A percentile compares a stretch with the other conserved stretches of the same genome.
Evolutionary conservation across 768 basidiomycete species (phyloP).

Genomic region (Auricularia heimuer): DNA sequence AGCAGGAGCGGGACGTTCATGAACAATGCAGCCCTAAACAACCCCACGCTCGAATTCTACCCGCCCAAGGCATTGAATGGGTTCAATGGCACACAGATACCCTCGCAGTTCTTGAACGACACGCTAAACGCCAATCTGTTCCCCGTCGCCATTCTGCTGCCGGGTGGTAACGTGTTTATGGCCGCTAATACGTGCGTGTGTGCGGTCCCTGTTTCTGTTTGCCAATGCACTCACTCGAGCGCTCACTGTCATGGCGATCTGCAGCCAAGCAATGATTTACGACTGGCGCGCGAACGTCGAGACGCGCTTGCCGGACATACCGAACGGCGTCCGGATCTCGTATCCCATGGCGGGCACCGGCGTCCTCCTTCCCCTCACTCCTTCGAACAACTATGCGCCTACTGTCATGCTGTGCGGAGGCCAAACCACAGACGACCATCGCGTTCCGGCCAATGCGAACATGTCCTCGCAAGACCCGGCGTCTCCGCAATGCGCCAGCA

Average conservation of each 20-base stretch:
- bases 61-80: constrained; percentile 68
- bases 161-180: constrained; percentile 61
- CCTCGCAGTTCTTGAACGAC: constrained; percentile 51
- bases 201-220: not conserved
- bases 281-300: constrained; percentile 61
- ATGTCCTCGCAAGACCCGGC: constrained; percentile 67
- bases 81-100: constrained; percentile 56
- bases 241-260: constrained; percentile 5
- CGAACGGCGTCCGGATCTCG: constrained; percentile 70
- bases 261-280: constrained; percentile 61
- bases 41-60: constrained; percentile 74
- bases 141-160: constrained; percentile 63
- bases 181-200: constrained; percentile 48
- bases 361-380: constrained; percentile 60
- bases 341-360: constrained; percentile 76
- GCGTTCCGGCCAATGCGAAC: constrained; percentile 40
- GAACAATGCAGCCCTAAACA: constrained; percentile 70
- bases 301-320: constrained; percentile 51
- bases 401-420: constrained; percentile 74
- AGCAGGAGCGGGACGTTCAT: constrained; percentile 80
- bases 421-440: constrained; percentile 49
- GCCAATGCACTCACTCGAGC: not conserved
- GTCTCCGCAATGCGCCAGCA: constrained; percentile 61
- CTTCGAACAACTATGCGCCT: constrained; percentile 50
- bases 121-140: constrained; percentile 79